Percentiles rank a stretch among this genome's conserved stretches.
These are phyloP conservation scores for Choiromyces venosus DNA, from an alignment of 495 filamentous ascomycete species.

Conservation along the genomic window DNA sequence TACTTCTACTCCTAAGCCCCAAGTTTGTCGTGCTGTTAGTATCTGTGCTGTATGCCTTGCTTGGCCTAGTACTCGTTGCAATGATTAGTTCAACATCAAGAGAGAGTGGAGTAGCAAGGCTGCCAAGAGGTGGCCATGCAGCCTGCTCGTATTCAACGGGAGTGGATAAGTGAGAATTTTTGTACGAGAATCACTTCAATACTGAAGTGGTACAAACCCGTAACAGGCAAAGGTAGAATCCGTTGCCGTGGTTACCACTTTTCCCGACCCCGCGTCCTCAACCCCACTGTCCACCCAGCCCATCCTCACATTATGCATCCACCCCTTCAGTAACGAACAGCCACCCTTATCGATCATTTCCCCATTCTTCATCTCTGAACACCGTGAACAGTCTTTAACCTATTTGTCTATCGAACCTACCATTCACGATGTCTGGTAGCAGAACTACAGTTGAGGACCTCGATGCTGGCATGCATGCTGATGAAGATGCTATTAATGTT, in stretches of 20 bases:
- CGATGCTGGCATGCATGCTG: constrained; percentile 24
- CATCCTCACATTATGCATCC: neutral
- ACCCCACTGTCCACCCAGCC: neutral
- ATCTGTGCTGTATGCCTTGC: too few species aligned
- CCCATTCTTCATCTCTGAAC: neutral
- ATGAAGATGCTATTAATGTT: constrained; percentile 55
- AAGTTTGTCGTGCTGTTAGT: neutral
- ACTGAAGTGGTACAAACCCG: neutral
- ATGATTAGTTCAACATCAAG: too few species aligned
- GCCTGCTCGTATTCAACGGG: too few species aligned
- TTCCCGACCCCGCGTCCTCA: neutral
- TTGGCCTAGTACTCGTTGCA: too few species aligned
- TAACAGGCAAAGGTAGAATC: neutral
- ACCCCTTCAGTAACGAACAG: neutral
- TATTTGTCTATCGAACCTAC: neutral
- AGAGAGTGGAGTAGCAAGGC: too few species aligned
- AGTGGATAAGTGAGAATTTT: too few species aligned
- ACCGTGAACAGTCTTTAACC: neutral
- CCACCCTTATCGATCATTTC: neutral
- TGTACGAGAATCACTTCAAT: too few species aligned
- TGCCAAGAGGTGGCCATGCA: too few species aligned
- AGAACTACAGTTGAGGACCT: neutral
- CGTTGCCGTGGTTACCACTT: neutral
- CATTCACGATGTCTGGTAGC: neutral
- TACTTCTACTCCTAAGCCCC: neutral